phyloP scores from a whole-genome alignment of 176 grass and related monocot species.

The Ananas comosus region DNA sequence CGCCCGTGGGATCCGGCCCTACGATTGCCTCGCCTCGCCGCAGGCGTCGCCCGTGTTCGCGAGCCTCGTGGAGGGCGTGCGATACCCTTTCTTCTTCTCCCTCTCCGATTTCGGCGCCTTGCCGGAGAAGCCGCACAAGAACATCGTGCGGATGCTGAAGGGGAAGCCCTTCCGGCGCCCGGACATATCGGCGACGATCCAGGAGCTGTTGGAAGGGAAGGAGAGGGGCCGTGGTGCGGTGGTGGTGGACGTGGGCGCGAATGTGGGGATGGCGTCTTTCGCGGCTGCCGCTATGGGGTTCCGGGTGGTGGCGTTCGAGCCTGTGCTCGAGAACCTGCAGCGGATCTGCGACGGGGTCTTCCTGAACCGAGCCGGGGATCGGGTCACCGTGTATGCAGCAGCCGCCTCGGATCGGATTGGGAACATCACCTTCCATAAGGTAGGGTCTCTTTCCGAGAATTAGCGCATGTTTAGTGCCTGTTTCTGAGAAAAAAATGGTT shows the following conservation, averaged over 20 bases:
- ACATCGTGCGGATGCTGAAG: slow-evolving; percentile 72
- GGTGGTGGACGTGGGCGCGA: slow-evolving; percentile 80
- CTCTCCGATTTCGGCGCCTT: slow-evolving; percentile 69
- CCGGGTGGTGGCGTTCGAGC: slow-evolving; percentile 78
- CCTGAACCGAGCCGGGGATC: slow-evolving; percentile 52
- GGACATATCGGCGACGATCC: slow-evolving; percentile 67
- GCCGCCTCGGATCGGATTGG: slow-evolving; percentile 66
- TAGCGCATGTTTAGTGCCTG: neutral
- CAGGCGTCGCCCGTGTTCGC: slow-evolving; percentile 87
- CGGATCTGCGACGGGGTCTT: slow-evolving; percentile 74
- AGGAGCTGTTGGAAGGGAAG: slow-evolving; percentile 49
- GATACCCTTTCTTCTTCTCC: slow-evolving; percentile 71
- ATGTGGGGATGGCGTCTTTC: slow-evolving; percentile 87
- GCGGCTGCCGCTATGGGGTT: slow-evolving; percentile 80
- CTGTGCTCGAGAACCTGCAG: slow-evolving; percentile 71
- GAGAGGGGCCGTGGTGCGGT: slow-evolving; percentile 18
- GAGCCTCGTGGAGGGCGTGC: slow-evolving; percentile 75
- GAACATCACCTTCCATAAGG: slow-evolving; percentile 67
- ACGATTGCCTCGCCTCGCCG: slow-evolving; percentile 60
- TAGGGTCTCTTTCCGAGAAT: neutral
- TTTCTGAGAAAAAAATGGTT: neutral
- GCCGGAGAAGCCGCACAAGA: slow-evolving; percentile 69
- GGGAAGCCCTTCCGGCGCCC: slow-evolving; percentile 74
- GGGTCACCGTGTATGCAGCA: slow-evolving; percentile 35
- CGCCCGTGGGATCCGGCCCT: slow-evolving; percentile 27